Base-by-base conservation (phyloP, 805 yeast species). In the Isabelozyma heimii region DNA sequence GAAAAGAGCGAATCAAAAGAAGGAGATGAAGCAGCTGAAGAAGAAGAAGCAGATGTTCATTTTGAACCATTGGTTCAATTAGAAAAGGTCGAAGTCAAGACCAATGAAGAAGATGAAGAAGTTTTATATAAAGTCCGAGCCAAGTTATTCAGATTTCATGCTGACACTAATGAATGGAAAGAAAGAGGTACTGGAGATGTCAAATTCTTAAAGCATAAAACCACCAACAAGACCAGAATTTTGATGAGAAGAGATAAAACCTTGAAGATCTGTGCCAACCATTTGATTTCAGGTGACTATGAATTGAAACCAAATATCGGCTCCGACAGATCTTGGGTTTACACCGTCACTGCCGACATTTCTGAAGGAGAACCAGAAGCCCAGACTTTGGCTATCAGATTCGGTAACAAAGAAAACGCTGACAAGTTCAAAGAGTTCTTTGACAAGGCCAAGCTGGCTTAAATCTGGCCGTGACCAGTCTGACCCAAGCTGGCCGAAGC, bases 151-250 rank as follows among this genome's bases (percentile, higher is more conserved):
- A 87, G 90, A 73, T 92, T 87, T 77, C 85, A 85, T 62, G 80
- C 84, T 40, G 96, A 90, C 52, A 62, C 84, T 47, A 86, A 85
- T 65, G 98, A 94, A 75, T 94, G 99, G 99, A 94, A 94, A 73
- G 99, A 94, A 80, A 89, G 99, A 79, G 99, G 99, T 62, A 90
- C 97, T 35, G 99, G 99, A 65, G 99, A 94, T 66, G 97, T 91
- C 61, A 90, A 94, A 75, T 89, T 94, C 73, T 83, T 94, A 68
- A 80, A 92, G 77, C 97, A 92, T 77, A 91, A 90, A 72, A 74
- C 75, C 53, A 76, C 89, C 50, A 80, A 82, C 50, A 91, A 90
- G 76, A 89, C 89, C 55, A 87, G 99, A 77, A 73, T 94, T 57
- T 79, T 94, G 66, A 94, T 94, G 99, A 90, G 99, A 83, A 90